Evolutionary conservation across 345 rosid species (phyloP).

Genomic region (Reutealis trisperma): DNA sequence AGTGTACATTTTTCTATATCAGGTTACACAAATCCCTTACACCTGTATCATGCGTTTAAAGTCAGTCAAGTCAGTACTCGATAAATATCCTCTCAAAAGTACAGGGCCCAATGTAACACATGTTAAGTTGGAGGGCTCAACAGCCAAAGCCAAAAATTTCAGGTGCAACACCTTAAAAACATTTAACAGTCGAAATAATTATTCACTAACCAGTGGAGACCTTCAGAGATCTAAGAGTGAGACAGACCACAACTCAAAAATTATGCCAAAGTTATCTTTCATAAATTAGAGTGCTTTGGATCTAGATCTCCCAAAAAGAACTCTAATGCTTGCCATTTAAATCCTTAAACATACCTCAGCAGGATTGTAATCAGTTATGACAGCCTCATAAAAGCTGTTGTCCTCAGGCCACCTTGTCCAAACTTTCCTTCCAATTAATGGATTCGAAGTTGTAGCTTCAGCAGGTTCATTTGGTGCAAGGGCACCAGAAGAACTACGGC

Average conservation of each 20-base stretch:
- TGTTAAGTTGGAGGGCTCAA: not conserved
- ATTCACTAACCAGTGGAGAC: not conserved
- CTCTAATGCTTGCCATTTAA: not conserved
- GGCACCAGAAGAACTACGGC: slow-evolving; percentile 46
- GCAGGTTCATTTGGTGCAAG: slow-evolving; percentile 53
- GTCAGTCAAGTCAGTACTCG: not conserved
- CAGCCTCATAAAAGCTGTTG: slow-evolving; percentile 87
- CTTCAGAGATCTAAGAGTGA: not conserved
- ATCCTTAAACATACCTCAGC: slow-evolving; percentile 50
- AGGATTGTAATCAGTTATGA: slow-evolving; percentile 78
- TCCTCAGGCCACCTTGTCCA: slow-evolving; percentile 99
- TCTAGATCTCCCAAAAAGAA: not conserved
- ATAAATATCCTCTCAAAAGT: not conserved
- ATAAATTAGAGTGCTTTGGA: not conserved
- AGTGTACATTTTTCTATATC: no score
- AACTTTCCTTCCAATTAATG: slow-evolving; percentile 79
- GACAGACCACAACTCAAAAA: not conserved
- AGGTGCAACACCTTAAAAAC: not conserved
- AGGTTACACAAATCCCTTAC: no score
- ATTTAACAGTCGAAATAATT: not conserved
- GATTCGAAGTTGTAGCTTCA: slow-evolving; percentile 45
- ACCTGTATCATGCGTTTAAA: not conserved
- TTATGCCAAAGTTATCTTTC: not conserved
- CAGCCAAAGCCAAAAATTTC: not conserved
- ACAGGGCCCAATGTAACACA: not conserved